Percentiles rank a stretch among this genome's conserved stretches.
Conservation (phyloP, 192 early-diverging fungal species). For the Coemansia sp. region DNA sequence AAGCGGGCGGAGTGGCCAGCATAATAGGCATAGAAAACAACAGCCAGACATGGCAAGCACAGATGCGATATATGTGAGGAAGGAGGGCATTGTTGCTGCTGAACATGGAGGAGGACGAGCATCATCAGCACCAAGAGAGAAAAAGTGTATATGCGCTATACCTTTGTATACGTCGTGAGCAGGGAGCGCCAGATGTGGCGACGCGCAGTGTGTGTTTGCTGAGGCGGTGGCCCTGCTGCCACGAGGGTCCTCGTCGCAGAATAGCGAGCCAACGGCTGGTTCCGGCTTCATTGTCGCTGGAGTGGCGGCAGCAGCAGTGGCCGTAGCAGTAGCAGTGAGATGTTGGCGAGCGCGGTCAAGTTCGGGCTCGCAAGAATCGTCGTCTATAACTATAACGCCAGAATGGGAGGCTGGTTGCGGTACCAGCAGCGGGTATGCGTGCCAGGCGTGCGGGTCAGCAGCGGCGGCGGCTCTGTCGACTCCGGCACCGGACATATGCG, state of each 20-base stretch:
- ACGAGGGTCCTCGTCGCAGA: slow-evolving; percentile 1
- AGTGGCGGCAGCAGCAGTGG: slow-evolving; percentile 1
- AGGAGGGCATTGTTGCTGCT: not conserved
- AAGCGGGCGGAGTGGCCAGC: not conserved
- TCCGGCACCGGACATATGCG: slow-evolving; percentile 33
- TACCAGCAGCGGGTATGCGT: slow-evolving; percentile 25
- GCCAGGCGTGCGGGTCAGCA: slow-evolving; percentile 36
- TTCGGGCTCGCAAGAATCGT: slow-evolving; percentile 41
- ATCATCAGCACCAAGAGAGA: not conserved
- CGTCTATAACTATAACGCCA: slow-evolving; percentile 46
- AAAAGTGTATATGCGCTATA: not conserved
- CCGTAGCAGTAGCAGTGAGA: slow-evolving; percentile 4
- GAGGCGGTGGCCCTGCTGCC: slow-evolving; percentile 5
- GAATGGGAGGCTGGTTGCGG: slow-evolving; percentile 9
- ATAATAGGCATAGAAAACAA: slow-evolving; percentile 5
- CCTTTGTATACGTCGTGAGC: slow-evolving; percentile 12
- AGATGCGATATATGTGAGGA: not conserved
- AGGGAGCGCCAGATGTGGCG: slow-evolving; percentile 14
- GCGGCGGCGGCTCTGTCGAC: slow-evolving; percentile 31
- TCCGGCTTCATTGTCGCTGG: slow-evolving; percentile 7
- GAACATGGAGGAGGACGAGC: not conserved
- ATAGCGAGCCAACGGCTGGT: not conserved
- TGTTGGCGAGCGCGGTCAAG: slow-evolving; percentile 7
- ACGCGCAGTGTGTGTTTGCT: slow-evolving; percentile 14
- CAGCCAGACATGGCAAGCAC: not conserved